A percentile compares a stretch with the other conserved stretches of the same genome.
These are phyloP conservation scores for Crithidia fasciculata DNA, from an alignment of 208 protist species.

Conservation along the genomic window DNA sequence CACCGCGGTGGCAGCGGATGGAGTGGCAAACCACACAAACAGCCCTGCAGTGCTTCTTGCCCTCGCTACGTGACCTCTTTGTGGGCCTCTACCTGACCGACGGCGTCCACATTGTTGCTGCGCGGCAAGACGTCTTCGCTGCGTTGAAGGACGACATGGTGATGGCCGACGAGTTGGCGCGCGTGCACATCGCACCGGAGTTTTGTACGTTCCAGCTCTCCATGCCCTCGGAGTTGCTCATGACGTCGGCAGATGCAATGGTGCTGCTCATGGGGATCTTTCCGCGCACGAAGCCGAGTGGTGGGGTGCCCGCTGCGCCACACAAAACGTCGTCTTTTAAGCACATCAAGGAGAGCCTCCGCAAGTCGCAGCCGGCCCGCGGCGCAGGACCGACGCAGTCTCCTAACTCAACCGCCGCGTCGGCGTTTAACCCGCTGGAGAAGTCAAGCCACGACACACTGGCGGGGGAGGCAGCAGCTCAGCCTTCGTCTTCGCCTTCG, in stretches of 20 bases:
- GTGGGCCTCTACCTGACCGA: constrained; percentile 28
- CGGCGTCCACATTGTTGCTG: constrained; percentile 28
- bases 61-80: constrained; percentile 31
- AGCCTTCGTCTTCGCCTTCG: background rate
- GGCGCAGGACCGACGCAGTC: background rate
- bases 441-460: background rate
- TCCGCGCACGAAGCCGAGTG: background rate
- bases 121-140: constrained; percentile 33
- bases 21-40: constrained; percentile 35
- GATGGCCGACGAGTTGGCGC: constrained; percentile 35
- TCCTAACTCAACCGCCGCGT: background rate
- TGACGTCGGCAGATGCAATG: constrained; percentile 42
- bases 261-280: constrained; percentile 31
- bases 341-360: background rate
- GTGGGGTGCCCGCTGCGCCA: background rate
- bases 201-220: constrained; percentile 38
- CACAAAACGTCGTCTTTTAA: background rate
- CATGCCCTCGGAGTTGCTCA: constrained; percentile 40
- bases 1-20: constrained; percentile 22
- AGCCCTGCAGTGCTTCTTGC: constrained; percentile 26
- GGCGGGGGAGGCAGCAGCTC: background rate
- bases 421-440: constrained; percentile 1
- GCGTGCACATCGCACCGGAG: constrained; percentile 31
- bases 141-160: constrained; percentile 32
- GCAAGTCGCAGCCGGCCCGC: background rate